Base-by-base conservation (phyloP, 768 basidiomycete genomes). In the Holtermannia corniformis region DNA sequence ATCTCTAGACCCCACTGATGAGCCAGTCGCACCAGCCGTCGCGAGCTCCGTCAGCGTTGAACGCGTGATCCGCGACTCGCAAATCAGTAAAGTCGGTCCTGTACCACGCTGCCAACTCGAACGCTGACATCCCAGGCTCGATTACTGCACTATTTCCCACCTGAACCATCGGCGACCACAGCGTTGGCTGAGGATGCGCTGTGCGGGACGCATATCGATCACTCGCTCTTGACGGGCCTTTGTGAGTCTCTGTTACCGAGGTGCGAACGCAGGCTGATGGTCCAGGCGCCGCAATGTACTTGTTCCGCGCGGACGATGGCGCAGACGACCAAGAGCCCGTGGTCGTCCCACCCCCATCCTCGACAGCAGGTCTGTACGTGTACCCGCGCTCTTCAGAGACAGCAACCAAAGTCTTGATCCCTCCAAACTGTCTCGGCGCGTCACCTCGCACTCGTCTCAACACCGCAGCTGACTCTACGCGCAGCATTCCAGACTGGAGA, bases 401-500 rank as follows among this genome's bases (percentile, higher is more conserved):
- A 21, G 70, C 92, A 23, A 82, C 81, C 13, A 91, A 88, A 70
- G 88, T 93, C 16, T 78, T 81, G 1, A 95, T 99, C 57, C 93
- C 95, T 3, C 64, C 74, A 16, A 81, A 70, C 41, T 68, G 63
- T 44, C 55, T 65, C 5, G 64, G 65, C 66, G 46, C 23, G 64
- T 50, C 20, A 23, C 10, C n/a, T n/a, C n/a, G 2, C 14, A 23
- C 13, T n/a, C 21, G 12, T 4, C 16, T 12, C 53, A 55, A 19
- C 16, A 37, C 32, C n/a, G n/a, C n/a, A 45, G 87, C 65, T 87
- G 84, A 64, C 74, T 93, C 10, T 19, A 3, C 3, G 4, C 1
- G 2, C 47, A 48, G 93, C 92, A 2, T 96, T 99, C 72, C 95
- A 99, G 71, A 97, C 91, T 0, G 95, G 95, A 4, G 91, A 99